These are phyloP conservation scores for Eleusine indica DNA, from an alignment of 176 grass and related monocot species.

Conservation along the genomic window DNA sequence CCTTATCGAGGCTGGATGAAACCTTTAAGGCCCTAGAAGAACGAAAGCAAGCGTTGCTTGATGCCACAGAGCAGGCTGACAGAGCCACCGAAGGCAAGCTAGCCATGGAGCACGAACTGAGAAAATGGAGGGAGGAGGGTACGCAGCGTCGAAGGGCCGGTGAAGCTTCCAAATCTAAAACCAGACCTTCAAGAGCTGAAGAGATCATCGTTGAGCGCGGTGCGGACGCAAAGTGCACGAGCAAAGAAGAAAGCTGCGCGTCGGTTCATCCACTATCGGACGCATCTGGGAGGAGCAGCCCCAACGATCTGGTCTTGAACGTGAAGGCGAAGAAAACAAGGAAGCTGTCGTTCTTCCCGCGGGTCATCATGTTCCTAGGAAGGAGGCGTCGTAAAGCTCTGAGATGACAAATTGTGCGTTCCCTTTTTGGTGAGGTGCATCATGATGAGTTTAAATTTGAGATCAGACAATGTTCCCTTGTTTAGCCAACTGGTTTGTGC, in stretches of 20 bases:
- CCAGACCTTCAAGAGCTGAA: conserved; percentile 6
- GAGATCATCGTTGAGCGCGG: conserved; percentile 22
- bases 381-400: conserved; percentile 44
- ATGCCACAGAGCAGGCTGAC: conserved; percentile 31
- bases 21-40: conserved; percentile 40
- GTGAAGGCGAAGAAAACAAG: conserved; percentile 32
- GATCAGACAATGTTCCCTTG: background rate
- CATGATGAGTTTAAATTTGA: conserved; percentile 2
- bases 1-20: conserved; percentile 49
- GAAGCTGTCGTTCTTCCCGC: conserved; percentile 51
- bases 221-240: conserved; percentile 13
- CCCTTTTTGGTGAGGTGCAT: background rate
- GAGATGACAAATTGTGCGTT: background rate
- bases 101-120: conserved; percentile 68
- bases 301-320: background rate
- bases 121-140: conserved; percentile 53
- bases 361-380: conserved; percentile 48
- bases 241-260: conserved; percentile 36
- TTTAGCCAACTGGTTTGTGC: background rate
- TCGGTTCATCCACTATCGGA: conserved; percentile 31
- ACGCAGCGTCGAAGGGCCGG: conserved; percentile 39
- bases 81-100: conserved; percentile 54
- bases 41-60: conserved; percentile 45
- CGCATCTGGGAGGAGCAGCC: conserved; percentile 38
- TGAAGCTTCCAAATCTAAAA: conserved; percentile 31